Base-by-base conservation (phyloP, 768 basidiomycete species). In the Leccinum fibrillosum region DNA sequence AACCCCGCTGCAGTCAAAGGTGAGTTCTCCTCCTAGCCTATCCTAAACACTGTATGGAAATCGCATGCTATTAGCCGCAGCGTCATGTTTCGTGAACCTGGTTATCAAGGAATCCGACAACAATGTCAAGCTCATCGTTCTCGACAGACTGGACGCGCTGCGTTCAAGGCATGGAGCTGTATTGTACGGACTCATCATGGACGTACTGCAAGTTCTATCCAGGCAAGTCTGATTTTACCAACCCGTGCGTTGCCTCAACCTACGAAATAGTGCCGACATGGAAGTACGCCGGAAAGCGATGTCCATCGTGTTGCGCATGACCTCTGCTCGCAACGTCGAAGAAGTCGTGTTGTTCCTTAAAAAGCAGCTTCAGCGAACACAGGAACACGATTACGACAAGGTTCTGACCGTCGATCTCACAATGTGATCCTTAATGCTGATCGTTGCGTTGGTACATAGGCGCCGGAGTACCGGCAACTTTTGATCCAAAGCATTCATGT, bases 401-500 rank as follows among this genome's bases (percentile, higher is more conserved):
- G 94, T 92, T 30, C 15, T 3, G 39, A 55, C 35, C 49, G 9
- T 47, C 35, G 0, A 9, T 30, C 45, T 12, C 21, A 5, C 5
- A 25, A 19, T 30, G 21, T 23, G 37, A 49, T 42, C 19, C 5
- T 39, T 11, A 5, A 21, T 4, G 13, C 21, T 59, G 26, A 51
- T n/a, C 2, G 12, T 28, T 28, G 26, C 23, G 10, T 56, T 19
- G 25, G 21, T 51, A 39, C 39, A 17, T 66, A 94, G 93, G 90
- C 92, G 39, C 81, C 92, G 1, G 97, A 99, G 72, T 98, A 97
- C 75, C 84, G 96, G 25, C 95, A 98, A 69, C 82, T 98, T 1
- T 83, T 99, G 63, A 98, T 99, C 64, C 95, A 98, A 71, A 94
- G 91, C 28, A 99, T 98, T 62, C 97, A 98, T 71, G 83, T 97